Conservation (phyloP, 1,139 yeast genomes). For the Saccharomyces pastorianus region DNA sequence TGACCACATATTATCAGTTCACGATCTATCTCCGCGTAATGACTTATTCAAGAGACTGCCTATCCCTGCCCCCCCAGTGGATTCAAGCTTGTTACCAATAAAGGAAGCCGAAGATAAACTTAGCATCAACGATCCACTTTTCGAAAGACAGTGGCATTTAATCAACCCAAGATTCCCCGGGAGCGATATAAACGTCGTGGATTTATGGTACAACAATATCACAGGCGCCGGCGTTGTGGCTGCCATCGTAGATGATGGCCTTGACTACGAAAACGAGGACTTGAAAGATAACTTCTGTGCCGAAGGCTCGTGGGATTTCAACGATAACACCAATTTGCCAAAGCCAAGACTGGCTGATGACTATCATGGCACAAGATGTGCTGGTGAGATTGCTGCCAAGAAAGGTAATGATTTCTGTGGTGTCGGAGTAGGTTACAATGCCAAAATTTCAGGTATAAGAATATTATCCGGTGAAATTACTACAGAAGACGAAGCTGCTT, state of each 20-base stretch:
- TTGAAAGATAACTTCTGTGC: constrained; percentile 60
- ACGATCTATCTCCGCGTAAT: constrained; percentile 42
- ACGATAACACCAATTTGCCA: constrained; percentile 67
- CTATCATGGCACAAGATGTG: constrained; percentile 95
- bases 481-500: constrained; percentile 83
- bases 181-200: constrained; percentile 78
- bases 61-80: constrained; percentile 32
- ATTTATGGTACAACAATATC: constrained; percentile 73
- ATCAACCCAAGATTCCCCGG: constrained; percentile 66
- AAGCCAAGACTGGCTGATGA: constrained; percentile 77
- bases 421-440: constrained; percentile 82
- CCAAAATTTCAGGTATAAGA: constrained; percentile 84
- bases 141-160: constrained; percentile 84
- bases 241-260: constrained; percentile 91
- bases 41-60: constrained; percentile 41
- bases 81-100: constrained; percentile 42
- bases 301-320: constrained; percentile 87
- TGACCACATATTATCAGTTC: constrained; percentile 40
- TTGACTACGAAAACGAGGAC: constrained; percentile 74
- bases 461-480: constrained; percentile 76
- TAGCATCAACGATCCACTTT: constrained; percentile 70
- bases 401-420: constrained; percentile 81
- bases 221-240: constrained; percentile 79
- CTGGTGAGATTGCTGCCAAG: constrained; percentile 92
- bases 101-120: constrained; percentile 46